Percentiles rank a stretch among this genome's conserved stretches.
These are phyloP conservation scores for Yamadazyma blattariae DNA, from an alignment of 1,139 yeast species.

Conservation along the genomic window DNA sequence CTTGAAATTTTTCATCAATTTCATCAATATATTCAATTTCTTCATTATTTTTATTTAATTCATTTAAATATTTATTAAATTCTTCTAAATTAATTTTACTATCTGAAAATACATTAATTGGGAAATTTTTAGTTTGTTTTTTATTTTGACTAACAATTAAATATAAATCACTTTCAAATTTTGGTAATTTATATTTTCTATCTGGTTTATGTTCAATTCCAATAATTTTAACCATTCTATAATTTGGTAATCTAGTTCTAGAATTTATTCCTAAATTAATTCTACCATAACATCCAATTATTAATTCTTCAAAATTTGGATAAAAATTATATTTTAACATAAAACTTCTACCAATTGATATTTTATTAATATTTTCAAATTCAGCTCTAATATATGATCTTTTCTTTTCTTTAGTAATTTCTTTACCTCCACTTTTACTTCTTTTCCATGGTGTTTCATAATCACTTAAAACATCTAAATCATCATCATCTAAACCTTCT, in stretches of 20 bases:
- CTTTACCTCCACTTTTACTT: slow-evolving; percentile 6
- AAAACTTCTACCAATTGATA: slow-evolving; percentile 74
- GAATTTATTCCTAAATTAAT: slow-evolving; percentile 74
- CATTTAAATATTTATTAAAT: slow-evolving; percentile 63
- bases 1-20: slow-evolving; percentile 62
- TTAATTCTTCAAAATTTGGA: slow-evolving; percentile 70
- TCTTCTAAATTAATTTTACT: slow-evolving; percentile 66
- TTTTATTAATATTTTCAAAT: slow-evolving; percentile 61
- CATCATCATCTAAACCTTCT: slow-evolving; percentile 37
- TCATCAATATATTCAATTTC: slow-evolving; percentile 63
- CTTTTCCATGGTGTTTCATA: slow-evolving; percentile 56
- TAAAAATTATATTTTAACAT: slow-evolving; percentile 76
- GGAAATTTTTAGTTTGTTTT: slow-evolving; percentile 67
- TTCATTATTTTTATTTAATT: slow-evolving; percentile 58
- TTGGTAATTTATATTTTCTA: slow-evolving; percentile 56
- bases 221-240: slow-evolving; percentile 80
- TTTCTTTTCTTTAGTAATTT: slow-evolving; percentile 19
- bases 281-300: slow-evolving; percentile 75
- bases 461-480: slow-evolving; percentile 15
- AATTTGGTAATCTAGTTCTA: slow-evolving; percentile 61
- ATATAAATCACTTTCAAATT: slow-evolving; percentile 57
- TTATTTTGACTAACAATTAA: slow-evolving; percentile 64
- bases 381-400: slow-evolving; percentile 20
- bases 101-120: slow-evolving; percentile 79
- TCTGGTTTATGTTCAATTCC: slow-evolving; percentile 54